Percentiles rank a stretch among this genome's conserved stretches.
These are phyloP conservation scores for Hippophae rhamnoides DNA, from an alignment of 306 rosid genomes.

Conservation along the genomic window DNA sequence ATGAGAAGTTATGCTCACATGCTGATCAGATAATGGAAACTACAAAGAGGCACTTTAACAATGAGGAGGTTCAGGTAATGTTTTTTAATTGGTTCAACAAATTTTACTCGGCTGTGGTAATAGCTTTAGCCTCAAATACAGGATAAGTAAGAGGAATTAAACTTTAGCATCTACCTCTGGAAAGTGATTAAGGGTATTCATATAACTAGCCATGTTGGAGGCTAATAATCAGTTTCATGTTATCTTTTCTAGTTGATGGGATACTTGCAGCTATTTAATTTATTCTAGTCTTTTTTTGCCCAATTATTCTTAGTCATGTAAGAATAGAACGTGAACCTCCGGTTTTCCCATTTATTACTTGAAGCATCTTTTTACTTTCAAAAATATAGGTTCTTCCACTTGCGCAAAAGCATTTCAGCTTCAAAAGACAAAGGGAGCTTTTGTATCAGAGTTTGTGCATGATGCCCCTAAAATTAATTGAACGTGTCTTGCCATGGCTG, in stretches of 20 bases:
- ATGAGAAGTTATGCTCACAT: constrained; percentile 72
- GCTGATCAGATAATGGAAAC: constrained; percentile 97
- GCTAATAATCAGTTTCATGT: constrained; percentile 18
- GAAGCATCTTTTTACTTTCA: constrained; percentile 15
- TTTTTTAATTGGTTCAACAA: constrained; percentile 20
- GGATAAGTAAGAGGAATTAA: neutral
- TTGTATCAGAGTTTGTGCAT: constrained; percentile 84
- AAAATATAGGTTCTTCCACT: constrained; percentile 91
- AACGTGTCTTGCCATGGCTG: constrained; percentile 92
- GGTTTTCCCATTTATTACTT: constrained; percentile 14
- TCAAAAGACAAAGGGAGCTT: constrained; percentile 77
- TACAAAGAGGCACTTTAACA: constrained; percentile 72
- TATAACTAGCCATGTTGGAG: constrained; percentile 18
- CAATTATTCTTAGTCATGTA: neutral
- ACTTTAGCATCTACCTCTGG: constrained; percentile 8
- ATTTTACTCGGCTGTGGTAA: constrained; percentile 4
- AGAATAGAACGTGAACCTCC: constrained; percentile 15
- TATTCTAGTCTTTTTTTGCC: neutral
- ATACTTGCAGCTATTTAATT: constrained; percentile 3
- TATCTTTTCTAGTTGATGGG: constrained; percentile 8
- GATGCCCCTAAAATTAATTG: constrained; percentile 96
- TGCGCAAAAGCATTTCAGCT: constrained; percentile 85
- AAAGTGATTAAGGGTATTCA: constrained; percentile 15
- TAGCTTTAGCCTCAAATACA: neutral
- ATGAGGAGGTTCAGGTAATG: constrained; percentile 90